These are phyloP conservation scores for Sporothrix brunneoviolacea DNA, from an alignment of 2,329 filamentous ascomycete species.

Conservation along the genomic window DNA sequence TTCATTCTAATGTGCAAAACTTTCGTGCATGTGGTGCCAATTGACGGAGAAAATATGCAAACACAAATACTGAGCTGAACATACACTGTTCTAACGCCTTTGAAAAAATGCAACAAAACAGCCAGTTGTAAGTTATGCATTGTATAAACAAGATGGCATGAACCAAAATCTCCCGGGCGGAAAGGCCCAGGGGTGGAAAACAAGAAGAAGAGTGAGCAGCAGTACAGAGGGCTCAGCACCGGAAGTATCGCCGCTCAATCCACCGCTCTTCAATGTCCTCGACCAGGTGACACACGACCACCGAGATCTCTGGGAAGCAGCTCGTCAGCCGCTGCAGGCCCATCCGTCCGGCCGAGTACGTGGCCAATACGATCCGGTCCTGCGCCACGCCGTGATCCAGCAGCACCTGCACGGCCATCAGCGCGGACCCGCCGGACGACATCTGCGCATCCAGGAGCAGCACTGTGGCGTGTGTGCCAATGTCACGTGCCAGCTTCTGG, in stretches of 20 bases:
- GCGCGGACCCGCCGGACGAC: constrained; percentile 73
- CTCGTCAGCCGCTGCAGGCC: constrained; percentile 79
- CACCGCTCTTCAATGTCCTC: constrained; percentile 79
- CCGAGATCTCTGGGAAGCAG: constrained; percentile 80
- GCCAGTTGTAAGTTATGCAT: too few relatives aligned
- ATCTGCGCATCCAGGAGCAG: constrained; percentile 90
- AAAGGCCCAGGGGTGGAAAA: background rate
- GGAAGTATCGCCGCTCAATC: constrained; percentile 84
- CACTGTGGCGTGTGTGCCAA: constrained; percentile 65
- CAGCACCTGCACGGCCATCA: constrained; percentile 96
- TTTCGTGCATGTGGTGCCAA: too few relatives aligned
- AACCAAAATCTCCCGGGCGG: too few relatives aligned
- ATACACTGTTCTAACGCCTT: too few relatives aligned
- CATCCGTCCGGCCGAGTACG: constrained; percentile 79
- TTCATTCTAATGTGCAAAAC: too few relatives aligned
- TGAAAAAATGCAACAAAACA: too few relatives aligned
- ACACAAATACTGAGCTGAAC: too few relatives aligned
- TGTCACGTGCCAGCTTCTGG: constrained; percentile 68
- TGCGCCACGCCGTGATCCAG: constrained; percentile 87
- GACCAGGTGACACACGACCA: constrained; percentile 78
- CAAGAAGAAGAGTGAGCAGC: background rate
- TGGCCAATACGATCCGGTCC: constrained; percentile 83
- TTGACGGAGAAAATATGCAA: too few relatives aligned
- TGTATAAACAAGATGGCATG: too few relatives aligned
- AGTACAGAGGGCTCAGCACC: constrained; percentile 51